A percentile compares a stretch with the other conserved stretches of the same genome.
phyloP scores from a whole-genome alignment of 768 basidiomycete species.

The Trametes punicea region DNA sequence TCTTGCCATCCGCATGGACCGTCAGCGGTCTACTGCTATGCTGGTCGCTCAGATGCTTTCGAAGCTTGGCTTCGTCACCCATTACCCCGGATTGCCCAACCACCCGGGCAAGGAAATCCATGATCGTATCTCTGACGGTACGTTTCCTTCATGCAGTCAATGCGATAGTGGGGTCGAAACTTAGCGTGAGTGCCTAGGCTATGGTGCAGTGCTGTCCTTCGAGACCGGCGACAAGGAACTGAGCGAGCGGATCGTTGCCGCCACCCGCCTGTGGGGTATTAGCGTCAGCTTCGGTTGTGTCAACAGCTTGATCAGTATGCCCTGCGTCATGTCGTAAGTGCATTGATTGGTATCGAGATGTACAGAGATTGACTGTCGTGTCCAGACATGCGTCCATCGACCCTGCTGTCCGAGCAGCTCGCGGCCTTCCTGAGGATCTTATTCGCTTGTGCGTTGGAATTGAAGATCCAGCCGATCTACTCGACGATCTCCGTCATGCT shows the following conservation, averaged over 20 bases:
- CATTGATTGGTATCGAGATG: neutral
- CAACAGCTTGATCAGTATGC: slow-evolving; percentile 98
- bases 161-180: too few relatives aligned
- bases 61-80: slow-evolving; percentile 80
- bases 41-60: slow-evolving; percentile 85
- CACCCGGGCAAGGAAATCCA: slow-evolving; percentile 90
- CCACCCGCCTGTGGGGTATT: slow-evolving; percentile 93
- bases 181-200: slow-evolving; percentile 32
- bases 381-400: slow-evolving; percentile 95
- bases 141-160: too few relatives aligned
- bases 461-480: slow-evolving; percentile 88
- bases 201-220: slow-evolving; percentile 93
- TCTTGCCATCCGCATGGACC: slow-evolving; percentile 91
- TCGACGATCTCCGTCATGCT: slow-evolving; percentile 93
- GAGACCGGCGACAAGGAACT: slow-evolving; percentile 88
- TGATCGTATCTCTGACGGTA: slow-evolving; percentile 81
- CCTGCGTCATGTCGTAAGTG: slow-evolving; percentile 98
- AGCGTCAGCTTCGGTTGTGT: slow-evolving; percentile 98
- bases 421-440: slow-evolving; percentile 96
- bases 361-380: neutral
- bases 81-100: slow-evolving; percentile 84
- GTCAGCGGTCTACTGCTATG: slow-evolving; percentile 81
- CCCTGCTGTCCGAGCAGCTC: slow-evolving; percentile 89
- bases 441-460: slow-evolving; percentile 98
- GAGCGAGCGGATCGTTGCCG: slow-evolving; percentile 90